Base-by-base conservation (phyloP, 768 basidiomycete species). In the Auriscalpium orientale region DNA sequence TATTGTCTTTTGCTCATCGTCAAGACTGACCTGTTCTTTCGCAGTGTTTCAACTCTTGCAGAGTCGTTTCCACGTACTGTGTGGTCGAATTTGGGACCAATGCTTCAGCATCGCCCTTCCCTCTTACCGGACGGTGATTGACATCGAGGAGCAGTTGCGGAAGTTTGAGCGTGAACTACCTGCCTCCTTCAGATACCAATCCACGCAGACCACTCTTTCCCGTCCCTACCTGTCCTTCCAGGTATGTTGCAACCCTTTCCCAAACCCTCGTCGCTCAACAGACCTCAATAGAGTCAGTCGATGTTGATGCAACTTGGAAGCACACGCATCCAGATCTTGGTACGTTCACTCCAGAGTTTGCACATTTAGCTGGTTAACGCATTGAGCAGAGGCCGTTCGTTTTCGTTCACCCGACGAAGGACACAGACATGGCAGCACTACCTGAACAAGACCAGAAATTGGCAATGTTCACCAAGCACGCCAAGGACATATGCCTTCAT, bases 101-200 rank as follows among this genome's bases (percentile, higher is more conserved):
- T 65, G 64, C 53, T 65, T 65, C 53, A 22, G 61, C 34, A 46
- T 60, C 51, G 46, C 53, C 7, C n/a, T 57, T 28, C 64, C 64
- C 13, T 62, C 64, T 1, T 65, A 65, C 54, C 57, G 51, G 9
- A 45, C 43, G 18, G 58, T 65, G 18, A 53, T 65, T 3, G 61
- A 64, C 16, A 8, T 62, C 34, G 64, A 65, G 34, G 58, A 60
- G 6, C 40, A 65, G 46, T n/a, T 65, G 12, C 46, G 54, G 13
- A 55, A 58, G 35, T 65, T 59, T 45, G 64, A 65, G 40, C 56
- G 57, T 13, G 64, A 62, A 4, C 56, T 65, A 35, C 64, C 64
- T 1, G n/a, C 47, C 13, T 52, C 57, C 8, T 53, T 65, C 46
- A 53, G 57, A 10, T 58, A 54, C 34, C 60, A 58, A 49, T 56